Evolutionary conservation across 768 basidiomycete species (phyloP).

Genomic region (Boletellus ananas): DNA sequence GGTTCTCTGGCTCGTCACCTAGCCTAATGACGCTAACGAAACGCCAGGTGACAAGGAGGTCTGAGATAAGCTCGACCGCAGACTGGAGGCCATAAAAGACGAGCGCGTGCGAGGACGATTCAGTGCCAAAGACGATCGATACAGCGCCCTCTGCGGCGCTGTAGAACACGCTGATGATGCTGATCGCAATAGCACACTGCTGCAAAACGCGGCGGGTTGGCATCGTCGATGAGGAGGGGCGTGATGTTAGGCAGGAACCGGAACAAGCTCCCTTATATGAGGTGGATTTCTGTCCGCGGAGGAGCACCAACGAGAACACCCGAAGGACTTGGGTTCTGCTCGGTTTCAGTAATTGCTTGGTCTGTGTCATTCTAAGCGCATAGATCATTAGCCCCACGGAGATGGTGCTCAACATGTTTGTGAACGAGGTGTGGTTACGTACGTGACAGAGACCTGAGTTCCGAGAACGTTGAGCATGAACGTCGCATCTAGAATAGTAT

Average conservation of each 20-base stretch:
- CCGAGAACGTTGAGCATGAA: not conserved
- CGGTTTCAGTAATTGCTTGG: not conserved
- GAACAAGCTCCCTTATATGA: not conserved
- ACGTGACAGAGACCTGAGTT: not conserved
- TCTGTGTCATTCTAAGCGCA: not conserved
- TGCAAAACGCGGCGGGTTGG: constrained; percentile 17
- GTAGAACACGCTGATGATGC: constrained; percentile 39
- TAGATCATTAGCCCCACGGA: not conserved
- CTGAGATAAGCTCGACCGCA: constrained; percentile 43
- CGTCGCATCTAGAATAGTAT: too few relatives aligned
- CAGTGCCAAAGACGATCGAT: constrained; percentile 43
- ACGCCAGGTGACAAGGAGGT: constrained; percentile 43
- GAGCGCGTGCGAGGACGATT: constrained; percentile 41
- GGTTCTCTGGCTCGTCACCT: constrained; percentile 27
- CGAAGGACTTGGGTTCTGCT: not conserved
- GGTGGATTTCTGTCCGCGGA: not conserved
- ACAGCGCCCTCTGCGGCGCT: constrained; percentile 40
- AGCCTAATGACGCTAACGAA: constrained; percentile 34
- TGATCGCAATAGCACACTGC: constrained; percentile 40
- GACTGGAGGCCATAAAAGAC: constrained; percentile 50
- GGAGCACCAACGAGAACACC: not conserved
- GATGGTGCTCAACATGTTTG: not conserved
- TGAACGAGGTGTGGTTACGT: not conserved
- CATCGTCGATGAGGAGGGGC: constrained; percentile 7
- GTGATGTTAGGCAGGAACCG: not conserved